Percentiles rank a stretch among this genome's conserved stretches.
Evolutionary conservation across 192 early-diverging fungal genomes (phyloP).

Genomic region (Polychytrium aggregatum): DNA sequence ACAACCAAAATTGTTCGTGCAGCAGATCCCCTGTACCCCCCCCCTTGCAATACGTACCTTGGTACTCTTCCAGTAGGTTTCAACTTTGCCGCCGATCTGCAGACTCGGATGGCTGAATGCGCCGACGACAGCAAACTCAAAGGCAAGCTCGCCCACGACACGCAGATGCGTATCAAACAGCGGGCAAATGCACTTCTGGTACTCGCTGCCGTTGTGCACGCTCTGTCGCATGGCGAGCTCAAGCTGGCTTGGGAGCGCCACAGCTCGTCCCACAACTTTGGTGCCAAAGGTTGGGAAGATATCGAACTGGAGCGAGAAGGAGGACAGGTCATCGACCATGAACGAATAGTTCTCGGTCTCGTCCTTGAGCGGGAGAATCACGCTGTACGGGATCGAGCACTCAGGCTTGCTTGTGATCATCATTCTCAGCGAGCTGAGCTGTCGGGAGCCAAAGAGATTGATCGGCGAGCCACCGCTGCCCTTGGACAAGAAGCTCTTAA

Average conservation of each 20-base stretch:
- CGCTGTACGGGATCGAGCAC: conserved; percentile 76
- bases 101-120: conserved; percentile 81
- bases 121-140: conserved; percentile 69
- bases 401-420: conserved; percentile 83
- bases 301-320: conserved; percentile 84
- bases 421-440: conserved; percentile 64
- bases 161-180: conserved; percentile 85
- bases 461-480: conserved; percentile 18
- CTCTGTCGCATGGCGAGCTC: conserved; percentile 4
- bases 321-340: conserved; percentile 53
- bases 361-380: conserved; percentile 81
- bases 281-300: conserved; percentile 97
- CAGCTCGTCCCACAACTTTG: conserved; percentile 78
- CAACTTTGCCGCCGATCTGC: conserved; percentile 89
- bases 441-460: conserved; percentile 29
- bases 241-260: conserved; percentile 66
- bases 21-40: neutral
- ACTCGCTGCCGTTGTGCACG: conserved; percentile 13
- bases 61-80: conserved; percentile 99
- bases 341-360: conserved; percentile 72
- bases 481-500: conserved; percentile 9
- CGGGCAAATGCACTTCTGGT: conserved; percentile 35
- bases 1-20: neutral
- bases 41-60: conserved; percentile 35
- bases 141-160: conserved; percentile 81